These are phyloP conservation scores for Trichosporon ovoides DNA, from an alignment of 1,284 basidiomycete genomes.

Conservation along the genomic window DNA sequence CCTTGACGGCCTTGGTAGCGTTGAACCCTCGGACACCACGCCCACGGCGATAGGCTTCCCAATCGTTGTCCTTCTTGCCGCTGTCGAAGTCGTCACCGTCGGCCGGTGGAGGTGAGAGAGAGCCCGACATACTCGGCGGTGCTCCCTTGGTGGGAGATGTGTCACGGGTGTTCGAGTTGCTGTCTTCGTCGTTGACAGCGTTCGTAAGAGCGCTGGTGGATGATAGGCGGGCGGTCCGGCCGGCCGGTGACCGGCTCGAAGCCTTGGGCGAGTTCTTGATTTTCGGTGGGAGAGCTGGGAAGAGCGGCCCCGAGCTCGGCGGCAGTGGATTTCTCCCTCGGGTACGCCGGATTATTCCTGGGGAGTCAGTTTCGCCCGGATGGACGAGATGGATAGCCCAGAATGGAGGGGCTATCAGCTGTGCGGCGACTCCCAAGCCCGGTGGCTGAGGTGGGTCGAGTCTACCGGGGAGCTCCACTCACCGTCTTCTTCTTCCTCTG, in stretches of 20 bases:
- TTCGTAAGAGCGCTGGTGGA: constrained; percentile 23
- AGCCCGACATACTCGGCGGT: constrained; percentile 18
- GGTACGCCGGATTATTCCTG: constrained; percentile 35
- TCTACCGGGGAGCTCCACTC: constrained; percentile 1
- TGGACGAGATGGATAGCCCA: neutral
- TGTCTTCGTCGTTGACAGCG: constrained; percentile 19
- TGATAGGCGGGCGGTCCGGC: constrained; percentile 8
- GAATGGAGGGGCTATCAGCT: neutral
- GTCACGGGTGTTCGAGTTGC: constrained; percentile 4
- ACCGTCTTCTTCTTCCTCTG: constrained; percentile 25
- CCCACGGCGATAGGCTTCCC: constrained; percentile 32
- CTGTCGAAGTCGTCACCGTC: constrained; percentile 26
- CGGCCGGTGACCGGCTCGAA: constrained; percentile 20
- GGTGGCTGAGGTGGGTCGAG: neutral
- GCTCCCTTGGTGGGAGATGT: constrained; percentile 18
- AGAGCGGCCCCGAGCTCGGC: constrained; percentile 42
- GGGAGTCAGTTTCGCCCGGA: neutral
- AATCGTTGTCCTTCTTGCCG: constrained; percentile 18
- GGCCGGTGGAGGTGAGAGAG: constrained; percentile 35
- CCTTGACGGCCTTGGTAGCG: constrained; percentile 19
- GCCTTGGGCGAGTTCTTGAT: constrained; percentile 32
- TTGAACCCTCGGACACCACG: constrained; percentile 29
- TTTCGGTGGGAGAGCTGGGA: constrained; percentile 45
- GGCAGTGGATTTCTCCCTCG: constrained; percentile 43
- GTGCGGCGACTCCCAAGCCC: neutral